phyloP scores from a whole-genome alignment of 441 rosid genomes.

The Erysimum pusillum region DNA sequence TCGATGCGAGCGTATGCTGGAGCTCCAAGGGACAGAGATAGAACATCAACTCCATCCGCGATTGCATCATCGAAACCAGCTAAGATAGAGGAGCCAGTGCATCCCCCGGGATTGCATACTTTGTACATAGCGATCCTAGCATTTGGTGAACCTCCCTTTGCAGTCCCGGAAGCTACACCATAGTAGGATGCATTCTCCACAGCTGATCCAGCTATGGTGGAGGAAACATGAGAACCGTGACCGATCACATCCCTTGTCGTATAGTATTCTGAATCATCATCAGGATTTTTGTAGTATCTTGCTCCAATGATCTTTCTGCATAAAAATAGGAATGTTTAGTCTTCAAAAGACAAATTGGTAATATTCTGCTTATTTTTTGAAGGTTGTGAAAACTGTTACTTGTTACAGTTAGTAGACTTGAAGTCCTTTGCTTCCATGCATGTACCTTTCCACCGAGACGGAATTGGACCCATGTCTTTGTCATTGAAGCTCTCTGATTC shows the following conservation, averaged over 20 bases:
- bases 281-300: constrained; percentile 52
- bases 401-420: constrained; percentile 62
- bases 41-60: constrained; percentile 62
- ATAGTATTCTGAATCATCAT: constrained; percentile 33
- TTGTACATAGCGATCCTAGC: constrained; percentile 66
- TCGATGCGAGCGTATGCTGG: constrained; percentile 42
- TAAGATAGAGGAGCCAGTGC: constrained; percentile 61
- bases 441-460: constrained; percentile 65
- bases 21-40: constrained; percentile 77
- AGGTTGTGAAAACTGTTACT: constrained; percentile 47
- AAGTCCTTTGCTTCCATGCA: constrained; percentile 57
- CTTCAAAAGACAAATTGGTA: constrained; percentile 4
- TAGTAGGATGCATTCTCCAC: constrained; percentile 65
- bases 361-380: neutral
- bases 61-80: constrained; percentile 75
- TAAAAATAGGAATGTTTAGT: constrained; percentile 16
- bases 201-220: constrained; percentile 61
- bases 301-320: constrained; percentile 73
- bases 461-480: constrained; percentile 61
- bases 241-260: constrained; percentile 62
- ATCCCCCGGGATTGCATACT: constrained; percentile 58
- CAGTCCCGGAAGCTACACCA: constrained; percentile 64
- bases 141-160: constrained; percentile 62
- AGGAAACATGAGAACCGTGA: constrained; percentile 69
- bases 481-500: constrained; percentile 69